Percentiles rank a stretch among this genome's conserved stretches.
phyloP scores from a whole-genome alignment of 2,329 filamentous ascomycete genomes.

The Colletotrichum sp. region DNA sequence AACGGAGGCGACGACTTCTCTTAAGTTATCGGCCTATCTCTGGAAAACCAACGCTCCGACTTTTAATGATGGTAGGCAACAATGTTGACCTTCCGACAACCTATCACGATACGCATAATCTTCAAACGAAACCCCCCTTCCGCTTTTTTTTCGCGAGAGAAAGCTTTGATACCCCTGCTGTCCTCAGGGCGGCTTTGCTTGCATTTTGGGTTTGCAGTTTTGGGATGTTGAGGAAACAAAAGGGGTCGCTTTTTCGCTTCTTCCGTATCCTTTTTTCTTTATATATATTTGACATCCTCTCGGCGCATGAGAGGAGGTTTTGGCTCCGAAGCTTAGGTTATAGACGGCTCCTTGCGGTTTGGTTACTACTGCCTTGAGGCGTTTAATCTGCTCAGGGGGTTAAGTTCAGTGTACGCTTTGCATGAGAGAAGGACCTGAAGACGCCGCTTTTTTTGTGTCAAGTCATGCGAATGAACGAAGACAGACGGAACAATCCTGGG shows the following conservation, averaged over 20 bases:
- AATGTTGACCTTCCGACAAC: not conserved
- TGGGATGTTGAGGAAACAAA: not conserved
- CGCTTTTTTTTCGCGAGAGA: conserved; percentile 1
- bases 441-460: not conserved
- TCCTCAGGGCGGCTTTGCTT: conserved; percentile 21
- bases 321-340: not conserved
- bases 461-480: conserved; percentile 10
- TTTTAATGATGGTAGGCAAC: not conserved
- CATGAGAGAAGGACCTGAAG: conserved; percentile 4
- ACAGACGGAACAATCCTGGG: not conserved
- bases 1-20: conserved; percentile 48
- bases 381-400: conserved; percentile 4
- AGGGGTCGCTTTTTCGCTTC: not conserved
- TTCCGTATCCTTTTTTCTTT: not conserved
- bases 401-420: conserved; percentile 4
- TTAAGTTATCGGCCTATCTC: conserved; percentile 27
- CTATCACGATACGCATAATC: not conserved
- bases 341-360: not conserved
- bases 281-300: not conserved
- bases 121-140: not conserved
- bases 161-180: conserved; percentile 22
- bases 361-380: not conserved
- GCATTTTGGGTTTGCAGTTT: conserved; percentile 15
- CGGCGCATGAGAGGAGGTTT: not conserved
- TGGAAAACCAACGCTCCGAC: not conserved